Percentiles rank a stretch among this genome's conserved stretches.
Evolutionary conservation across 1,139 yeast genomes (phyloP).

Genomic region (Pichia sp.): DNA sequence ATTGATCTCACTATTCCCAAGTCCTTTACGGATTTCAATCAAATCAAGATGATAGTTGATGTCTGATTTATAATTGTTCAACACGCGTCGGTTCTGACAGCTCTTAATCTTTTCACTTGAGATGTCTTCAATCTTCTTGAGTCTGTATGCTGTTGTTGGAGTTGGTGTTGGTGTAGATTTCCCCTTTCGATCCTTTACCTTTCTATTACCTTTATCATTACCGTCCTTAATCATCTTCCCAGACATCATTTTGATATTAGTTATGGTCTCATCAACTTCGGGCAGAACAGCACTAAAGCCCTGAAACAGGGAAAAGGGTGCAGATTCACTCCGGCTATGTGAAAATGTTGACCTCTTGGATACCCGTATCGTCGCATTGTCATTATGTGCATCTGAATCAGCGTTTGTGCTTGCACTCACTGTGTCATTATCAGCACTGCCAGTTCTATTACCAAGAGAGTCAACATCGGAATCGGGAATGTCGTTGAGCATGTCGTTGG

Average conservation of each 20-base stretch:
- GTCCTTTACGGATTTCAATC: constrained; percentile 53
- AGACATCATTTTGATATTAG: constrained; percentile 11
- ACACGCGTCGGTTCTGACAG: constrained; percentile 33
- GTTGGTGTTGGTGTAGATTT: background rate
- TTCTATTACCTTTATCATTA: background rate
- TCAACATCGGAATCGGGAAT: constrained; percentile 31
- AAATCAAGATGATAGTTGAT: constrained; percentile 44
- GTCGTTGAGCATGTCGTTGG: constrained; percentile 49
- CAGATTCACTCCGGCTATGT: constrained; percentile 1
- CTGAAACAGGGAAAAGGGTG: constrained; percentile 48
- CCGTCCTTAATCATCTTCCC: constrained; percentile 5
- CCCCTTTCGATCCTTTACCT: background rate
- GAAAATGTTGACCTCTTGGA: too few species aligned
- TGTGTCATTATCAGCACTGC: background rate
- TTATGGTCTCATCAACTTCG: constrained; percentile 34
- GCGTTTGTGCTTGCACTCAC: background rate
- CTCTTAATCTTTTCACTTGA: constrained; percentile 33
- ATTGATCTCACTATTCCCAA: constrained; percentile 54
- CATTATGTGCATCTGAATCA: background rate
- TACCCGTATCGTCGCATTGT: background rate
- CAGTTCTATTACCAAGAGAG: constrained; percentile 2
- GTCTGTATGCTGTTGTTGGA: background rate
- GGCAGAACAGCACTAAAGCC: constrained; percentile 58
- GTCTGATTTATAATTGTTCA: constrained; percentile 32
- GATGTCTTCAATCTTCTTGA: constrained; percentile 22